Conservation (phyloP, 169 alveolate genomes). For the Neospora caninum region DNA sequence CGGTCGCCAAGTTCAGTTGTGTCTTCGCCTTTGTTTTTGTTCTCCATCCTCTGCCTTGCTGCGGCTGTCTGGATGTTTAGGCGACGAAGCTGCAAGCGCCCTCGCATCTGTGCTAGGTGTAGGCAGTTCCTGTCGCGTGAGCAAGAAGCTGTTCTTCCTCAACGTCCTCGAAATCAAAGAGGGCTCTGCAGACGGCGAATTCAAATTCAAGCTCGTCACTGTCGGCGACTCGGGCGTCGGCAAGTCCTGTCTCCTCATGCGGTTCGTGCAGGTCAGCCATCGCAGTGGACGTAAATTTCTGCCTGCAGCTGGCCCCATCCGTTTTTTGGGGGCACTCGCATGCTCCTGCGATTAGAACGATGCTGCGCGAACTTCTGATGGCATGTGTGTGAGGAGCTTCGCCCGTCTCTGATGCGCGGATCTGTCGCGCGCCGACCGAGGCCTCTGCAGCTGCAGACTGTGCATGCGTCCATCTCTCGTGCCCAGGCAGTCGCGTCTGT, state of each 20-base stretch:
- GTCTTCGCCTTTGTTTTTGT: too few relatives aligned
- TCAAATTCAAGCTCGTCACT: constrained; percentile 91
- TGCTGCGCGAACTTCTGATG: background rate
- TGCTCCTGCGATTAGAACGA: too few relatives aligned
- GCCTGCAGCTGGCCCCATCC: background rate
- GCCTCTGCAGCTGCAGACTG: too few relatives aligned
- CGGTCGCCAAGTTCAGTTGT: too few relatives aligned
- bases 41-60: background rate
- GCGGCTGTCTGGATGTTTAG: background rate
- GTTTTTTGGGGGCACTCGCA: background rate
- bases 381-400: background rate
- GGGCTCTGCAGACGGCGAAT: constrained; percentile 69
- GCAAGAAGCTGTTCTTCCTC: constrained; percentile 70
- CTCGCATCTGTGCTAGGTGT: background rate
- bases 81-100: background rate
- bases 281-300: background rate
- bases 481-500: too few relatives aligned
- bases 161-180: constrained; percentile 67
- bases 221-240: constrained; percentile 98
- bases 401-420: too few relatives aligned
- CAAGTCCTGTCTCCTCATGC: constrained; percentile 89
- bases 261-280: constrained; percentile 75
- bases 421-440: too few relatives aligned
- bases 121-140: constrained; percentile 14
- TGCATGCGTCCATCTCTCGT: too few relatives aligned